A percentile compares a stretch with the other conserved stretches of the same genome.
These are phyloP conservation scores for Stipa capillata DNA, from an alignment of 176 grass and related monocot genomes.

Conservation along the genomic window DNA sequence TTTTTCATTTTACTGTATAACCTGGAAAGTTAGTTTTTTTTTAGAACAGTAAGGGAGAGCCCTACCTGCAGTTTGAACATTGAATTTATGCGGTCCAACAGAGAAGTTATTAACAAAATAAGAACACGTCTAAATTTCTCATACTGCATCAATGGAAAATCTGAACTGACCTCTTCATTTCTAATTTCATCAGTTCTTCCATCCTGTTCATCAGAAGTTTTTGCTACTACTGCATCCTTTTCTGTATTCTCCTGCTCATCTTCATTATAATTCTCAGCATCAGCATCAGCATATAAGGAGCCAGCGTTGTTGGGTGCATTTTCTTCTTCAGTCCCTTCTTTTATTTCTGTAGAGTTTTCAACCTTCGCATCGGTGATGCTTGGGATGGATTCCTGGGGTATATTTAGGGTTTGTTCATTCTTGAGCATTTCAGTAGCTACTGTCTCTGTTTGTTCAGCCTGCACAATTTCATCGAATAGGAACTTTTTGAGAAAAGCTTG, in stretches of 20 bases:
- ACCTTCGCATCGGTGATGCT: neutral
- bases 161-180: constrained; percentile 34
- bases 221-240: constrained; percentile 1
- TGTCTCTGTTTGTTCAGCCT: constrained; percentile 32
- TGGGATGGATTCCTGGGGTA: constrained; percentile 12
- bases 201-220: neutral
- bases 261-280: constrained; percentile 20
- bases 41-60: neutral
- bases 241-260: constrained; percentile 3
- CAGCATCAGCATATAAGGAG: neutral
- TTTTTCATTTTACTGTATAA: neutral
- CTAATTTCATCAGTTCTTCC: constrained; percentile 18
- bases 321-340: constrained; percentile 18
- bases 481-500: constrained; percentile 15
- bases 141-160: neutral
- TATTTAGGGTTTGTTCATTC: constrained; percentile 14
- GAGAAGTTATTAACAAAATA: constrained; percentile 6
- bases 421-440: constrained; percentile 11
- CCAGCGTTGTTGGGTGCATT: neutral
- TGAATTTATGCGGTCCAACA: constrained; percentile 3
- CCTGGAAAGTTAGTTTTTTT: neutral
- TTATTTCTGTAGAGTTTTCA: neutral
- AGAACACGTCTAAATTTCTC: constrained; percentile 13
- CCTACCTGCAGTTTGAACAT: neutral
- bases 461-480: constrained; percentile 9